A percentile compares a stretch with the other conserved stretches of the same genome.
Conservation (phyloP, 2,329 filamentous ascomycete species). For the Penicillium sp. region DNA sequence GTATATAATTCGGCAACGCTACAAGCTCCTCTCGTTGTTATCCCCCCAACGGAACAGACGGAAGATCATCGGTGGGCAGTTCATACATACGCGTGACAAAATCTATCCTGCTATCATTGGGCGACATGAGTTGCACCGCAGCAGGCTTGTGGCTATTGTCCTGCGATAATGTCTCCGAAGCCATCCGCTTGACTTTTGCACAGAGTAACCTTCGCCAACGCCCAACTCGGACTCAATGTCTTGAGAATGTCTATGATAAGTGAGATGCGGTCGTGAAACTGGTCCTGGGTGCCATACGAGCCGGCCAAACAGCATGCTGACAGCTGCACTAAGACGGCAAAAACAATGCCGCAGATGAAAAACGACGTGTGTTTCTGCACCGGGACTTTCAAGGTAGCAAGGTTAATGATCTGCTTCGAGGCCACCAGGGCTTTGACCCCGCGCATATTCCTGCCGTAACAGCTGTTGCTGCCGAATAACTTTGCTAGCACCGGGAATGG, state of each 20-base stretch:
- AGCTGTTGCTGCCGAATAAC: background rate
- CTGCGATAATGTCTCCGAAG: background rate
- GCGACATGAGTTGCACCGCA: background rate
- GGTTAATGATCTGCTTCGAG: background rate
- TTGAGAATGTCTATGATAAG: background rate
- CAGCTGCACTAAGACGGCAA: background rate
- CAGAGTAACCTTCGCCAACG: background rate
- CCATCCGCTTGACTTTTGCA: background rate
- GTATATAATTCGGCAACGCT: background rate
- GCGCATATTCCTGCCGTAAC: background rate
- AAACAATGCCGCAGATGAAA: background rate
- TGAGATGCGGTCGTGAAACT: background rate
- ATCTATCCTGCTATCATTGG: background rate
- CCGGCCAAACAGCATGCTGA: background rate
- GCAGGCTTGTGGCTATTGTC: background rate
- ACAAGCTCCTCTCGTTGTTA: background rate
- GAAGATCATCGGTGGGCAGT: background rate
- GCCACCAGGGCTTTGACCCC: background rate
- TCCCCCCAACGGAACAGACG: background rate
- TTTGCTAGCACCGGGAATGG: background rate
- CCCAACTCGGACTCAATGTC: background rate
- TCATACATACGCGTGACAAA: background rate
- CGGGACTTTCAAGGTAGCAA: background rate
- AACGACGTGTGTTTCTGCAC: background rate
- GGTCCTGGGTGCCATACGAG: background rate